phyloP scores from a whole-genome alignment of 371 early-diverging fungal genomes.

The Umbelopsis sp. region DNA sequence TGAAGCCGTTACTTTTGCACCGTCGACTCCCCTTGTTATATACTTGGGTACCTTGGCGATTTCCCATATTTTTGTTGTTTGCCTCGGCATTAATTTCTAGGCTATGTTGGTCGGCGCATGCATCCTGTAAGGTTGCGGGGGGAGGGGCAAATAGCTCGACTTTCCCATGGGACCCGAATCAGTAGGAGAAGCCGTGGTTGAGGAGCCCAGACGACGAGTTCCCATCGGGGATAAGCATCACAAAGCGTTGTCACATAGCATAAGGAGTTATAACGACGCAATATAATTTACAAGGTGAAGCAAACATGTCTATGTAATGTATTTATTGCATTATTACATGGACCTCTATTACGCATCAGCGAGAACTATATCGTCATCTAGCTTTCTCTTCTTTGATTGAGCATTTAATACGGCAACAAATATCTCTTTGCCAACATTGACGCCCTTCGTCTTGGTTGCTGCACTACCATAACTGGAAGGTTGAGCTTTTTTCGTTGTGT shows the following conservation, averaged over 20 bases:
- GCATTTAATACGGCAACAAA: neutral
- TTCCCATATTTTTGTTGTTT: neutral
- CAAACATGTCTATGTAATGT: no score
- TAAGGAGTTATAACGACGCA: neutral
- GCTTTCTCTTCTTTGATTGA: neutral
- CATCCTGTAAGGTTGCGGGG: neutral
- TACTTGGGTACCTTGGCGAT: no score
- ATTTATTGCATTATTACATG: neutral
- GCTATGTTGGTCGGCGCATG: neutral
- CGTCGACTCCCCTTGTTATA: no score
- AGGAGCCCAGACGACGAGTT: neutral
- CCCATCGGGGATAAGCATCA: neutral
- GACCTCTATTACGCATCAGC: neutral
- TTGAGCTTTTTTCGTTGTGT: neutral
- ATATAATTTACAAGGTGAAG: neutral
- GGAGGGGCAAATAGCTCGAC: neutral
- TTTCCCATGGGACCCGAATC: constrained; percentile 19
- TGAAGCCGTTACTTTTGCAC: no score
- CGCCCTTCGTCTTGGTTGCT: neutral
- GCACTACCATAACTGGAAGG: neutral
- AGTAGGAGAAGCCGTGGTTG: neutral
- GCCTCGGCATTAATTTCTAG: neutral
- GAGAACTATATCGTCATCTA: constrained; percentile 2
- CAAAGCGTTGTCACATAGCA: neutral
- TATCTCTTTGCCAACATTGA: constrained; percentile 4